These are phyloP conservation scores for Cetraspora pellucida DNA, from an alignment of 192 early-diverging fungal genomes.

Conservation along the genomic window DNA sequence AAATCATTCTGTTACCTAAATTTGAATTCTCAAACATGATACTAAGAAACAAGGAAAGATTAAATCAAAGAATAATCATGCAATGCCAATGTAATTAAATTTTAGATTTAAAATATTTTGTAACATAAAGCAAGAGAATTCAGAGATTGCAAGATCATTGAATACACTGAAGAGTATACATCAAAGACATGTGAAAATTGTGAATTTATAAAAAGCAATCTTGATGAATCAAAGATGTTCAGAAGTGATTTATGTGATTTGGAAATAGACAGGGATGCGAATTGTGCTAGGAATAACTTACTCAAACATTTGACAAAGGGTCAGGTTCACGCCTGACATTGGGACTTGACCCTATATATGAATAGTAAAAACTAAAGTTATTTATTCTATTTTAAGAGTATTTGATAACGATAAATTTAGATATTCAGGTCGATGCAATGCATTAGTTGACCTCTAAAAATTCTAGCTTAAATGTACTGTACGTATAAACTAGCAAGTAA, in stretches of 20 bases:
- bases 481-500: too few relatives aligned
- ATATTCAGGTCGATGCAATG: too few relatives aligned
- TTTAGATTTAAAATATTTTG: constrained; percentile 10
- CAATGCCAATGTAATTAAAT: background rate
- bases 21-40: background rate
- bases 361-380: too few relatives aligned
- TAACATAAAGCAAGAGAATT: background rate
- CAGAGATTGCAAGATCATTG: background rate
- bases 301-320: constrained; percentile 7
- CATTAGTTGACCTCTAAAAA: too few relatives aligned
- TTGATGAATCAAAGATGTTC: background rate
- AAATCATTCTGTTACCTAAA: background rate
- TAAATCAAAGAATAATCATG: background rate
- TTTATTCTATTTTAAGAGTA: too few relatives aligned
- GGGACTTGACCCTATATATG: background rate
- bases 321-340: background rate
- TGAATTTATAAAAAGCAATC: background rate
- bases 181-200: background rate
- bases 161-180: background rate
- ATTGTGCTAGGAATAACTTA: constrained; percentile 1
- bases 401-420: too few relatives aligned
- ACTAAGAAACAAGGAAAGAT: constrained; percentile 1
- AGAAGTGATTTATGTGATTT: background rate
- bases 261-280: background rate
- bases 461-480: too few relatives aligned